Base-by-base conservation (phyloP, 495 filamentous ascomycete species). In the Podospora pseudocomata region DNA sequence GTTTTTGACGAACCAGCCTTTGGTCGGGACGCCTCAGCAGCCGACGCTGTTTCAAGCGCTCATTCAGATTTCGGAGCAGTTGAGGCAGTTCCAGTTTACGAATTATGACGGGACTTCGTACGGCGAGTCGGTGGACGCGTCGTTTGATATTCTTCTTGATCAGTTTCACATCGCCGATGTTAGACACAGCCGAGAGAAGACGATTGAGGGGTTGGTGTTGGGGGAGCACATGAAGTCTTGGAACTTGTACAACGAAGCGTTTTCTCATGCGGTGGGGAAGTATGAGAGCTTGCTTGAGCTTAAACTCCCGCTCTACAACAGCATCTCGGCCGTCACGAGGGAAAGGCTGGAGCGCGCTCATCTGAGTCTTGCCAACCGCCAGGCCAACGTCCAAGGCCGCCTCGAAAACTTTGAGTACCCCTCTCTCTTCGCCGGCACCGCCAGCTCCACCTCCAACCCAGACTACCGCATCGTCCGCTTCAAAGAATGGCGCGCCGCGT, bases 221-320 rank as follows among this genome's bases (percentile, higher is more conserved):
- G 93, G 91, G 39, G 95, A 99, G 80, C 83, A 86, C 15, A 91
- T 98, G 86, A 87, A 88, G 49, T 96, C 87, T 61, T 89, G 87
- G 75, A 83, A 86, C 18, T 85, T 99, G 13, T 99, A 95, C 73
- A 90, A 91, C 67, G 93, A 97, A 74, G 93, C 90, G 5, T 99
- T 97, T 72, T 84, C 93, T 9, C 95, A 99, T 77, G 92, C 89
- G n/a, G 93, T 92, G 16, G 95, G 95, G 28, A 95, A 95, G 76
- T 91, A 93, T 72, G 88, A 92, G 9, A 87, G 88, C 54, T 80
- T 98, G 55, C 82, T 87, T 57, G 84, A 87, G 26, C 77, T 94
- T 53, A 84, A 87, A 23, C 90, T 87, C 69, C 86, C 89, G 0
- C 87, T 93, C 54, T 92, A 85, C 70, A 77, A 83, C 20, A 79